Evolutionary conservation across 2,329 filamentous ascomycete genomes (phyloP), one percentile per base, ranked within the genome.

Genomic region (Colletotrichum tropicale): DNA sequence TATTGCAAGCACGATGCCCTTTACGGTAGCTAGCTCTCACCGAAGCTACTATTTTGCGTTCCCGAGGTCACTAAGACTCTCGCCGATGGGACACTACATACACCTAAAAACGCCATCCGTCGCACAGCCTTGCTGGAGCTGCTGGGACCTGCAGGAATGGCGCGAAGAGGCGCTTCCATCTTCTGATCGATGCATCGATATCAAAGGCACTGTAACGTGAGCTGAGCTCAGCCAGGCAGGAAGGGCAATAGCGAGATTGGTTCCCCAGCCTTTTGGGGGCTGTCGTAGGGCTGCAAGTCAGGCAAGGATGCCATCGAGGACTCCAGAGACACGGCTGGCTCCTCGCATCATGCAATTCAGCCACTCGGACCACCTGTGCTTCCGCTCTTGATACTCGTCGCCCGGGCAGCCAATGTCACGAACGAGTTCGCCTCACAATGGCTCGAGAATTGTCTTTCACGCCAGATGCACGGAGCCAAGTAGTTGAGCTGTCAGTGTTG

Each of bases 1-100:
- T 68, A 75, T 67, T 68, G 69, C 28, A 72, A 58, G 43, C 73
- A 36, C 56, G 62, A 67, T 55, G 48, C 58, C 62, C 73, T 75
- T 72, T 72, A n/a, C 38, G 69, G 73, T 67, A 58, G 18, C 24
- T 36, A 34, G n/a, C 32, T 38, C 36, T 61, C 56, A 70, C 55
- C 56, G 56, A 70, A 70, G 26, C 66, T 24, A 13, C 38, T 18
- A 60, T 60, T n/a, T 62, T 18, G 68, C 38, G 16, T 5, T 58
- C 24, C 21, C 34, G 34, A 62, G 15, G 66, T 52, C 52, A 28
- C 34, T 60, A 26, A 28, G 61, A 52, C 21, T 56, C 34, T 38
- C 43, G 36, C 52, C 16, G 55, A 32, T 21, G 72, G 24, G 21
- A 56, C 60, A 74, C 32, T 24, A 26, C 61, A 52, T 55, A 36